Percentiles rank a stretch among this genome's conserved stretches.
Conservation (phyloP, 768 basidiomycete genomes). For the Thelephora ganbajun region DNA sequence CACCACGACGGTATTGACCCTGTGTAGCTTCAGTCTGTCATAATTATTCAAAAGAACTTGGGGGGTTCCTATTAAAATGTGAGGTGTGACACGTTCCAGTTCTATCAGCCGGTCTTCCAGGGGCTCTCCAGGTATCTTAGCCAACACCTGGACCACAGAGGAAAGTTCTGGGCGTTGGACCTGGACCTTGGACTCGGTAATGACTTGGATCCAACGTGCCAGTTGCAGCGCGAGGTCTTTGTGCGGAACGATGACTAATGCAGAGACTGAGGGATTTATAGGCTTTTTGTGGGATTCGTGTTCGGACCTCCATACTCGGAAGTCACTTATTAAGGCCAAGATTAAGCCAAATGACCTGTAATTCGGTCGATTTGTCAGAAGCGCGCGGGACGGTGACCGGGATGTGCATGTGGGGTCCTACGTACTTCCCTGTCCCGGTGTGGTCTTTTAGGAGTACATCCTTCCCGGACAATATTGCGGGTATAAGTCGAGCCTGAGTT, state of each 20-base stretch:
- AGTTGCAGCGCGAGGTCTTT: slow-evolving; percentile 59
- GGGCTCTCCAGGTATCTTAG: slow-evolving; percentile 34
- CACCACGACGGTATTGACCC: slow-evolving; percentile 46
- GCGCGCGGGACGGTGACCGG: neutral
- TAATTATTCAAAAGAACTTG: slow-evolving; percentile 48
- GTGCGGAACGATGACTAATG: slow-evolving; percentile 60
- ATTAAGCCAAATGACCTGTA: slow-evolving; percentile 59
- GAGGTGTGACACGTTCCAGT: slow-evolving; percentile 35
- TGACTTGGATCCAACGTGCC: slow-evolving; percentile 46
- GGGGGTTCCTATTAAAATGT: slow-evolving; percentile 61
- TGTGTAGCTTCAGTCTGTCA: slow-evolving; percentile 28
- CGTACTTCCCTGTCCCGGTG: slow-evolving; percentile 75
- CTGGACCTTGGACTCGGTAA: slow-evolving; percentile 16
- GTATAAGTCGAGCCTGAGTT: slow-evolving; percentile 47
- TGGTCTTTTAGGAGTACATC: slow-evolving; percentile 55
- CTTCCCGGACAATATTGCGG: slow-evolving; percentile 38
- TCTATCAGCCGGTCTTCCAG: slow-evolving; percentile 24
- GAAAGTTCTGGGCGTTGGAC: slow-evolving; percentile 16
- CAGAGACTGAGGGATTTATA: slow-evolving; percentile 26
- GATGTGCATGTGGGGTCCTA: slow-evolving; percentile 4
- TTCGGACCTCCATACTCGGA: neutral
- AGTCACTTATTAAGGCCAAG: slow-evolving; percentile 48
- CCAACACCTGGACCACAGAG: slow-evolving; percentile 44
- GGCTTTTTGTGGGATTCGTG: slow-evolving; percentile 4
- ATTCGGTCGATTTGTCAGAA: neutral